phyloP scores from a whole-genome alignment of 75 land plant species.

The Isoetes taiwanensis region DNA sequence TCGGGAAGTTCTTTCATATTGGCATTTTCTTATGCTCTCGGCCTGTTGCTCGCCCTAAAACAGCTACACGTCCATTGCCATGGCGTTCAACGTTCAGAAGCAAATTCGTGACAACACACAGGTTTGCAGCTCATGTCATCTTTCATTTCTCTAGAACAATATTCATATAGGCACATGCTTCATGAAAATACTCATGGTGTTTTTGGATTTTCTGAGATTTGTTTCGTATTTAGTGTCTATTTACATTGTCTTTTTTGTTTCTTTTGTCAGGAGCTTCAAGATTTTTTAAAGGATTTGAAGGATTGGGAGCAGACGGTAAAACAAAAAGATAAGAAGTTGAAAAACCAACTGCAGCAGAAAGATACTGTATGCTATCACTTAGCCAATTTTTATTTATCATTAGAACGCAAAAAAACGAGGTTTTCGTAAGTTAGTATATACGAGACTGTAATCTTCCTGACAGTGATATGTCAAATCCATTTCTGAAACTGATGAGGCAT shows the following conservation, averaged over 20 bases:
- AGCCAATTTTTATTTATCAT: not conserved
- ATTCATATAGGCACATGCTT: not conserved
- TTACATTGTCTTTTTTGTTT: not conserved
- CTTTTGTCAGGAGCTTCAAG: constrained; percentile 48
- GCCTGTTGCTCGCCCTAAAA: too few species aligned
- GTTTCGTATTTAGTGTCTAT: not conserved
- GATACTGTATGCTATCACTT: constrained; percentile 18
- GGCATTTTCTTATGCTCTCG: too few species aligned
- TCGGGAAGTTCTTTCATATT: too few species aligned
- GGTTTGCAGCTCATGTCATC: constrained; percentile 5
- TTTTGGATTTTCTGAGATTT: not conserved
- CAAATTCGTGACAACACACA: constrained; percentile 24
- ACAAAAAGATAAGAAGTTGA: constrained; percentile 50
- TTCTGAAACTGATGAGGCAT: too few species aligned
- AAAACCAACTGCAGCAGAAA: constrained; percentile 10
- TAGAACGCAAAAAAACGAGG: not conserved
- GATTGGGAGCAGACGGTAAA: constrained; percentile 55
- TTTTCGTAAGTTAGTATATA: constrained; percentile 3
- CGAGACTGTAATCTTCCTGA: not conserved
- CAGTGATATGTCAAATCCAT: too few species aligned
- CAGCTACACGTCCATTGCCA: too few species aligned
- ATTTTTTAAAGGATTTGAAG: constrained; percentile 62
- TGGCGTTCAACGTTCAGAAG: constrained; percentile 19
- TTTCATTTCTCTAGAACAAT: not conserved
- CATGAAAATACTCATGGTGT: not conserved